phyloP scores from a whole-genome alignment of 2,329 filamentous ascomycete species.

The Thelonectria rubi region DNA sequence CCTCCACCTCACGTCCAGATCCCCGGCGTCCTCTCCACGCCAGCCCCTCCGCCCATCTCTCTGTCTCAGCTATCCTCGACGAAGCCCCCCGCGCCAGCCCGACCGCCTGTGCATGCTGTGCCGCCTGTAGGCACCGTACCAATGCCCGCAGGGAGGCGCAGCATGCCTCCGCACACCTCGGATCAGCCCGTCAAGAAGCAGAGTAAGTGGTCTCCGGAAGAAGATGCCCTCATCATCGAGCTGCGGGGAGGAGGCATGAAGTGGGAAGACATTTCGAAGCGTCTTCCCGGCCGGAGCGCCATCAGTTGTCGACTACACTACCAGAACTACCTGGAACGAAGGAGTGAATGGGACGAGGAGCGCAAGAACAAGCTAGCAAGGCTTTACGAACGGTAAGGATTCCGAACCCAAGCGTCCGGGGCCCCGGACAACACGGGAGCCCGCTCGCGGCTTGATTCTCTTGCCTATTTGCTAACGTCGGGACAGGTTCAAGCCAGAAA shows the following conservation, averaged over 20 bases:
- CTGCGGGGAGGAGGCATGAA: slow-evolving; percentile 93
- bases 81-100: slow-evolving; percentile 33
- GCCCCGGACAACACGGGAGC: not conserved
- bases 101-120: slow-evolving; percentile 38
- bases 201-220: slow-evolving; percentile 95
- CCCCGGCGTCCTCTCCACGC: slow-evolving; percentile 6
- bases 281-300: slow-evolving; percentile 86
- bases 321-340: slow-evolving; percentile 94
- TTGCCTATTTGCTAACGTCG: slow-evolving; percentile 30
- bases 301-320: slow-evolving; percentile 96
- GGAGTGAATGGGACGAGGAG: slow-evolving; percentile 96
- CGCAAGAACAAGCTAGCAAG: slow-evolving; percentile 96
- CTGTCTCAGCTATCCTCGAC: slow-evolving; percentile 32
- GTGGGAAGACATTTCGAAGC: slow-evolving; percentile 97
- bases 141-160: slow-evolving; percentile 46
- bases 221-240: slow-evolving; percentile 93
- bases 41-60: slow-evolving; percentile 16
- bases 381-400: slow-evolving; percentile 86
- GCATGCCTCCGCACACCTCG: slow-evolving; percentile 57
- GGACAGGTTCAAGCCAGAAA: slow-evolving; percentile 90
- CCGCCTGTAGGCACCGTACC: slow-evolving; percentile 46
- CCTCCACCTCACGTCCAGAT: not conserved
- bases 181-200: slow-evolving; percentile 89
- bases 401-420: not conserved
- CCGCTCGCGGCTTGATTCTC: not conserved